These are phyloP conservation scores for Penicillium roqueforti DNA, from an alignment of 495 filamentous ascomycete genomes.

Conservation along the genomic window DNA sequence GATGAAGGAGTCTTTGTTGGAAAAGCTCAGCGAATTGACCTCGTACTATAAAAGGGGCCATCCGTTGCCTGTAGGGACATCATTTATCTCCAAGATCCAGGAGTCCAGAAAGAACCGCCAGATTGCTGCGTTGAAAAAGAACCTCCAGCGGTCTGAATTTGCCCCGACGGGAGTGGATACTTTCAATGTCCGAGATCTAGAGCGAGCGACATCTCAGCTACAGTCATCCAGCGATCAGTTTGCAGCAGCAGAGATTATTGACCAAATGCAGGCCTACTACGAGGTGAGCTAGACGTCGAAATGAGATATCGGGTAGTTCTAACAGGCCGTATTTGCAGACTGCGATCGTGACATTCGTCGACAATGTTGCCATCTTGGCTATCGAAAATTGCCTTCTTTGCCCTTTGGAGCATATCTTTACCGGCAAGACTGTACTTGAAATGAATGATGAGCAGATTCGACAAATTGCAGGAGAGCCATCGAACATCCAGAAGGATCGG, in stretches of 20 bases:
- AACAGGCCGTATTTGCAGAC: conserved; percentile 35
- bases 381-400: conserved; percentile 55
- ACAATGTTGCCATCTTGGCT: conserved; percentile 55
- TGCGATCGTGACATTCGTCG: conserved; percentile 56
- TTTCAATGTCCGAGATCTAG: not conserved
- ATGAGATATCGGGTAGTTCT: not conserved
- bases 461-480: conserved; percentile 18
- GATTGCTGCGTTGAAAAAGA: not conserved
- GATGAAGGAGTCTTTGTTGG: conserved; percentile 30
- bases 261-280: conserved; percentile 37
- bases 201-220: not conserved
- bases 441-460: conserved; percentile 25
- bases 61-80: conserved; percentile 43
- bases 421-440: conserved; percentile 22
- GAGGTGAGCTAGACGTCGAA: conserved; percentile 19
- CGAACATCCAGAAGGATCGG: conserved; percentile 10
- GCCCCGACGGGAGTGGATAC: not conserved
- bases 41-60: conserved; percentile 38
- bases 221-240: conserved; percentile 17
- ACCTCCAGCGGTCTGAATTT: not conserved
- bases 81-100: conserved; percentile 31
- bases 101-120: conserved; percentile 23
- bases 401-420: conserved; percentile 24
- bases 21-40: conserved; percentile 43
- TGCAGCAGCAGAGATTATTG: conserved; percentile 24